Conservation (phyloP, 345 rosid genomes). For the Gossypium ekmanianum region DNA sequence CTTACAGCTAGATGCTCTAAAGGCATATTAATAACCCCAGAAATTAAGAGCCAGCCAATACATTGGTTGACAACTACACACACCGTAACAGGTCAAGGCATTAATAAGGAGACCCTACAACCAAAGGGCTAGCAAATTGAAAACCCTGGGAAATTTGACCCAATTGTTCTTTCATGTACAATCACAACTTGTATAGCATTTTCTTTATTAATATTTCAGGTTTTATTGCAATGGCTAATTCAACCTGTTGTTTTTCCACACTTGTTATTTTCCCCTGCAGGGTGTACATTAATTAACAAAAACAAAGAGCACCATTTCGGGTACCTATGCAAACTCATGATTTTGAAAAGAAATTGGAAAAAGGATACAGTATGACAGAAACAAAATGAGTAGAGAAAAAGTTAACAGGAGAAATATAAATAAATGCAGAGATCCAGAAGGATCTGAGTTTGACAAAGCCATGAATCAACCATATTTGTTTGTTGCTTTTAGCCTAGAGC, state of each 20-base stretch:
- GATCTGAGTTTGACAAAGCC: not conserved
- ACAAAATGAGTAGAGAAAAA: not conserved
- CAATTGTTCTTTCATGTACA: not conserved
- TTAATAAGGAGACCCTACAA: not conserved
- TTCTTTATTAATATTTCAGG: not conserved
- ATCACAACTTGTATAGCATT: no score
- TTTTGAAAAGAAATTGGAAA: not conserved
- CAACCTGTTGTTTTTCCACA: not conserved
- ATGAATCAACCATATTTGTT: slow-evolving; percentile 10
- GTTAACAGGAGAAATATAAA: slow-evolving; percentile 2
- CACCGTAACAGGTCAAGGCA: not conserved
- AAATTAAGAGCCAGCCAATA: not conserved
- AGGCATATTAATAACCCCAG: not conserved
- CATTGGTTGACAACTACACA: not conserved
- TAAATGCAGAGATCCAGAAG: slow-evolving; percentile 1
- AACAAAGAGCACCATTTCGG: not conserved
- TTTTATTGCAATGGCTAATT: not conserved
- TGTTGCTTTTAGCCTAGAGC: slow-evolving; percentile 31
- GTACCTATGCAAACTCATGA: not conserved
- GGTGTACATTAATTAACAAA: not conserved
- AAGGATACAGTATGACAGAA: not conserved
- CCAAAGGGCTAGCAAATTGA: not conserved
- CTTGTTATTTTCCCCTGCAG: not conserved
- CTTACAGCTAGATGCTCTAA: slow-evolving; percentile 12
- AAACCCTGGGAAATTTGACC: not conserved